A percentile compares a stretch with the other conserved stretches of the same genome.
phyloP scores from a whole-genome alignment of 1,284 basidiomycete species.

The Irpex sp. region DNA sequence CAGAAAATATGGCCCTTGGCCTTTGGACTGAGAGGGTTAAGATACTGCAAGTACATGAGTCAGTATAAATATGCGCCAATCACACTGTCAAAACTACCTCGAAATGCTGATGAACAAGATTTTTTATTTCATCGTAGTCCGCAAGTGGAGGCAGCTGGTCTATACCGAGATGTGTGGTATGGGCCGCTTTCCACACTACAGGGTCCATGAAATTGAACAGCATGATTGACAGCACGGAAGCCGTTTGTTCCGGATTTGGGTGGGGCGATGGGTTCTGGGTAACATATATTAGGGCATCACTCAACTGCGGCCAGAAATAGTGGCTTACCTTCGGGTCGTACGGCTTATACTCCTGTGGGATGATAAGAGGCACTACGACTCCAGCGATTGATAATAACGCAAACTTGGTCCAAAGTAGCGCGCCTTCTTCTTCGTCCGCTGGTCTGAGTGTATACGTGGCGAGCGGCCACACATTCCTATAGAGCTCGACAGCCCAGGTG shows the following conservation, averaged over 20 bases:
- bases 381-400: not conserved
- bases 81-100: conserved; percentile 19
- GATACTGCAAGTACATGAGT: conserved; percentile 16
- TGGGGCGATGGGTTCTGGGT: conserved; percentile 37
- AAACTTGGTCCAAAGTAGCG: conserved; percentile 1
- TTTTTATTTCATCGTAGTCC: conserved; percentile 40
- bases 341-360: conserved; percentile 40
- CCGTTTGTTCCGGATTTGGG: conserved; percentile 65
- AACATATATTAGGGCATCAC: not conserved
- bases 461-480: conserved; percentile 7
- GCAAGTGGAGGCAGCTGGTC: conserved; percentile 38
- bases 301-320: not conserved
- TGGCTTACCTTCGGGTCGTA: conserved; percentile 37
- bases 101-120: conserved; percentile 33
- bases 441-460: not conserved
- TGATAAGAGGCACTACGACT: conserved; percentile 30
- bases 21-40: conserved; percentile 26
- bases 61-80: not conserved
- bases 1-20: conserved; percentile 9
- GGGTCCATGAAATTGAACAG: conserved; percentile 53
- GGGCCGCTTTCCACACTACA: conserved; percentile 24
- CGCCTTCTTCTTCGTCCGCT: conserved; percentile 1
- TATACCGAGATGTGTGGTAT: conserved; percentile 21
- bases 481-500: not conserved
- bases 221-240: conserved; percentile 51